Conservation (phyloP, 2,329 filamentous ascomycete species). For the Paracorniculantispora psalliotae region DNA sequence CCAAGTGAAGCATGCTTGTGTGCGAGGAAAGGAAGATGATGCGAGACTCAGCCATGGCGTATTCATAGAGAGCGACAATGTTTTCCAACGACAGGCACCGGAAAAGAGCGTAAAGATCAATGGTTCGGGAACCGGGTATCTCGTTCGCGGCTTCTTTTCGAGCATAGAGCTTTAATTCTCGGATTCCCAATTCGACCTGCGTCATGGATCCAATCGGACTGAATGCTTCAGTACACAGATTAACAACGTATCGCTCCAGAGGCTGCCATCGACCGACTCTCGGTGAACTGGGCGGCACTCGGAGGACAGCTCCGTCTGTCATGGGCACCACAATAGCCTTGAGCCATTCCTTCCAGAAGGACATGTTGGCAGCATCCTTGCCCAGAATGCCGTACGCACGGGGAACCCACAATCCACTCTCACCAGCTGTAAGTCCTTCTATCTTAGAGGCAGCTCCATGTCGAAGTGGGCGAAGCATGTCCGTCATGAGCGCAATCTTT, state of each 20-base stretch:
- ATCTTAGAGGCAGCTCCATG: conserved; percentile 97
- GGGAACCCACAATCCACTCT: conserved; percentile 93
- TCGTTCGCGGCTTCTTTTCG: conserved; percentile 91
- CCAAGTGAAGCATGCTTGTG: conserved; percentile 91
- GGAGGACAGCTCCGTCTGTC: conserved; percentile 77
- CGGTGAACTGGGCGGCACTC: conserved; percentile 83
- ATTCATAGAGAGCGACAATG: conserved; percentile 88
- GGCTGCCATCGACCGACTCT: conserved; percentile 93
- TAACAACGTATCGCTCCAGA: conserved; percentile 92
- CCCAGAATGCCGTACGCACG: conserved; percentile 90
- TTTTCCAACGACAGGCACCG: conserved; percentile 85
- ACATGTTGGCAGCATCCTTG: conserved; percentile 73
- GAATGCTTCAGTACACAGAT: conserved; percentile 90
- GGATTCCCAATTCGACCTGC: conserved; percentile 85
- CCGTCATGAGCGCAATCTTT: conserved; percentile 95
- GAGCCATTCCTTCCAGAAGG: conserved; percentile 99
- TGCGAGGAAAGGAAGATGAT: conserved; percentile 96
- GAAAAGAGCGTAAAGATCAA: conserved; percentile 90
- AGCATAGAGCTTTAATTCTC: conserved; percentile 87
- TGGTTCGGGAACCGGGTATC: conserved; percentile 83
- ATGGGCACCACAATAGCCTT: conserved; percentile 91
- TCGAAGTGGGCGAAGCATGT: conserved; percentile 84
- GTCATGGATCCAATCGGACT: conserved; percentile 91
- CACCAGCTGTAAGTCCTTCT: conserved; percentile 89
- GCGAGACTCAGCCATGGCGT: conserved; percentile 83